A percentile compares a stretch with the other conserved stretches of the same genome.
Evolutionary conservation across 1,139 yeast species (phyloP).

Genomic region (Hyphopichia buzzinii): DNA sequence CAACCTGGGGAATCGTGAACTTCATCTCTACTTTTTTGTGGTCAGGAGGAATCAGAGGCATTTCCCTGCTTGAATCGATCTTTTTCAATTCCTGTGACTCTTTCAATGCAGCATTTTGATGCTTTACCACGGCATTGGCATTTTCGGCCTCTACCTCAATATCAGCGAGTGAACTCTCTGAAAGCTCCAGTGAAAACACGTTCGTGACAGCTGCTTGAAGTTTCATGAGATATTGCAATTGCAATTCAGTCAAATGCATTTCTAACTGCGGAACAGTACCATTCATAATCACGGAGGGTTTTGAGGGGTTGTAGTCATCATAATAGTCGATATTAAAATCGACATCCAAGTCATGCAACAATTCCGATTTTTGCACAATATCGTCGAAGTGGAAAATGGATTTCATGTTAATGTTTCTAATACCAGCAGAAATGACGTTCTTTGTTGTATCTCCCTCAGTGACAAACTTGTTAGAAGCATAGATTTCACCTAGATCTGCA

Average conservation of each 20-base stretch:
- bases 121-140: conserved; percentile 48
- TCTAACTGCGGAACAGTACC: conserved; percentile 70
- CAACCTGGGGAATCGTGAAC: conserved; percentile 60
- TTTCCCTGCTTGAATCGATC: background rate
- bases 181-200: conserved; percentile 48
- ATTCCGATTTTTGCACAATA: conserved; percentile 54
- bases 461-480: conserved; percentile 61
- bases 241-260: conserved; percentile 73
- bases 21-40: conserved; percentile 45
- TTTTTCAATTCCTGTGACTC: background rate
- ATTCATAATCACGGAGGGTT: conserved; percentile 52
- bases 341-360: conserved; percentile 70
- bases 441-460: conserved; percentile 19
- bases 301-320: conserved; percentile 33
- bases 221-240: conserved; percentile 57
- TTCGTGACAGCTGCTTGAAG: conserved; percentile 57
- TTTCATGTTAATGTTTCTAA: conserved; percentile 64
- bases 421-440: conserved; percentile 61
- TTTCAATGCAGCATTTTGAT: conserved; percentile 15
- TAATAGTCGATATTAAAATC: conserved; percentile 58
- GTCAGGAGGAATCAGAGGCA: conserved; percentile 19
- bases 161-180: conserved; percentile 41
- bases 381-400: conserved; percentile 57
- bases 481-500: conserved; percentile 81
- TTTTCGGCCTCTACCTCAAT: conserved; percentile 63